Base-by-base conservation (phyloP, 2,329 filamentous ascomycete species). In the Colletotrichum viniferum region DNA sequence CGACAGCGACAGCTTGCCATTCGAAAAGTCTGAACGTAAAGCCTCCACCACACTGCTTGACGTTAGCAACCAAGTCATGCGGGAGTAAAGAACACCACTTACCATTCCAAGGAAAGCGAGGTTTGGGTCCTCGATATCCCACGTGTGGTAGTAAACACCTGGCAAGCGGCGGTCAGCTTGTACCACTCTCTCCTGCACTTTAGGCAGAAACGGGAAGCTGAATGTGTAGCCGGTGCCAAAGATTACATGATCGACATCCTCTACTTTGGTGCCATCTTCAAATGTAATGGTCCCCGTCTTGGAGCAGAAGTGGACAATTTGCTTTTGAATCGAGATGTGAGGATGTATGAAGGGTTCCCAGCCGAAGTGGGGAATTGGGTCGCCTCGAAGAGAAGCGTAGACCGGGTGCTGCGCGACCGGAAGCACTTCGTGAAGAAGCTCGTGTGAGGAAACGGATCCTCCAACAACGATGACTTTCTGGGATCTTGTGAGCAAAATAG, bases 151-250 rank as follows among this genome's bases (percentile, higher is more conserved):
- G 73, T 83, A 85, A 4, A 84, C 82, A 0, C 82, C 82, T 0
- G 82, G 81, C 4, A 85, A 76, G 26, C 83, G 78, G 4, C 82
- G 80, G 28, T 82, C 79, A 7, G 80, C 81, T 30, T 80, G 79
- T 26, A 73, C 86, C 72, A 88, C 88, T 18, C 85, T 81, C 30
- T 88, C 82, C 34, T 86, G 83, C 1, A 91, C 83, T 3, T 87
- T 78, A 0, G 87, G 86, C 8, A 91, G 78, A 78, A 90, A 92
- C 0, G 89, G 90, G 0, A 92, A 80, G 3, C 88, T 89, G 86
- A 90, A 92, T 0, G 87, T 87, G 78, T 91, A 92, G 0, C 91
- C 91, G 0, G 91, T 92, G 5, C 88, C 90, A 71, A 92, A 91
- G 55, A 92, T 87, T 32, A 92, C 85, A 67, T 89, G 81, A 77